These are phyloP conservation scores for Kwoniella shandongensis DNA, from an alignment of 768 basidiomycete species.

Conservation along the genomic window DNA sequence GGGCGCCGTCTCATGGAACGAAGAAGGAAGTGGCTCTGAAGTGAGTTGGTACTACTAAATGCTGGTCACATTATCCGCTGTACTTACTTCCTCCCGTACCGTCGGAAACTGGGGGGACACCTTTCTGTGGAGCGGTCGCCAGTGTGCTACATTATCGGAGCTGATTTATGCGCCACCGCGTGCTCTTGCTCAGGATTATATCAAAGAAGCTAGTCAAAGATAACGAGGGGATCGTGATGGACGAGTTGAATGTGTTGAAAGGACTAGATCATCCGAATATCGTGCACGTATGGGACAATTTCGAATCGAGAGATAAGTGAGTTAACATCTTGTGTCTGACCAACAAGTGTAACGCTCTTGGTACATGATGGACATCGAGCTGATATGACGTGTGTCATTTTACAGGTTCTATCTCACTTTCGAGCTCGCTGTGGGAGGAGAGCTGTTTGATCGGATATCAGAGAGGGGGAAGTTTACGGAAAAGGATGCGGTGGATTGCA, in stretches of 20 bases:
- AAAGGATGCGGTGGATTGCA: slow-evolving; percentile 75
- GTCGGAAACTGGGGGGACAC: too few relatives aligned
- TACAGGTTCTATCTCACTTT: slow-evolving; percentile 81
- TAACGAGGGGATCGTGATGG: slow-evolving; percentile 82
- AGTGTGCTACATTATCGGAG: background rate
- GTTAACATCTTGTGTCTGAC: slow-evolving; percentile 8
- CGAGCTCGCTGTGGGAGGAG: slow-evolving; percentile 90
- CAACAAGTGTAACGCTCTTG: background rate
- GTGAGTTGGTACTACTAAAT: slow-evolving; percentile 27
- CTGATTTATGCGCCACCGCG: background rate
- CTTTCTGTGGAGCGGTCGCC: too few relatives aligned
- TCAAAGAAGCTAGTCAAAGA: slow-evolving; percentile 91
- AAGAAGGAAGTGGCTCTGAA: slow-evolving; percentile 50
- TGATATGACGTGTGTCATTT: slow-evolving; percentile 6
- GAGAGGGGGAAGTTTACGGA: slow-evolving; percentile 90
- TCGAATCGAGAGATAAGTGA: slow-evolving; percentile 80
- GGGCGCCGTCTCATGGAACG: slow-evolving; percentile 47
- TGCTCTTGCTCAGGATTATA: slow-evolving; percentile 70
- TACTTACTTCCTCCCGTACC: background rate
- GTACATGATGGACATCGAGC: background rate
- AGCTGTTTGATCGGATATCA: slow-evolving; percentile 85
- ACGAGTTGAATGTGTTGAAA: slow-evolving; percentile 87
- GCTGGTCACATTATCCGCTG: too few relatives aligned
- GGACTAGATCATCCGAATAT: slow-evolving; percentile 89
- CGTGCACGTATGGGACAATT: slow-evolving; percentile 62